Conservation (phyloP, 306 rosid species). For the Quercus berberidifolia region DNA sequence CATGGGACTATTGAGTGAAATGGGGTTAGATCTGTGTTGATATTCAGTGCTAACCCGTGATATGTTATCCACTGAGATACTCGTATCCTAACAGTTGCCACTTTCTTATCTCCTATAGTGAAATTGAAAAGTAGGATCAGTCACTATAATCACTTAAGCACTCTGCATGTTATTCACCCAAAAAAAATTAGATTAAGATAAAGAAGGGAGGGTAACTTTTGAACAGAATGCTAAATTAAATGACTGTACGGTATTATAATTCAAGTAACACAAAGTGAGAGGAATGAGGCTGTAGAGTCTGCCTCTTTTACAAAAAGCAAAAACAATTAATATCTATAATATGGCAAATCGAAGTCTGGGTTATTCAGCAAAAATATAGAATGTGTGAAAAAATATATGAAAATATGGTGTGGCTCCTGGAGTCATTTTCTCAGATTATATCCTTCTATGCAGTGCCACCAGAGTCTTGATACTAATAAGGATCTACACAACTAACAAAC, state of each 20-base stretch:
- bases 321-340: background rate
- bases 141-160: background rate
- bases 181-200: background rate
- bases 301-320: background rate
- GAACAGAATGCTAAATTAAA: background rate
- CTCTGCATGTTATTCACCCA: background rate
- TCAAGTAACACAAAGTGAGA: too few relatives aligned
- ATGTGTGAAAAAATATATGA: background rate
- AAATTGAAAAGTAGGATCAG: slow-evolving; percentile 5
- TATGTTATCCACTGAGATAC: slow-evolving; percentile 64
- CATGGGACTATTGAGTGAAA: slow-evolving; percentile 67
- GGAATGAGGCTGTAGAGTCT: background rate
- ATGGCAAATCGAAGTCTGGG: background rate
- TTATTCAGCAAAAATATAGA: background rate
- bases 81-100: slow-evolving; percentile 69
- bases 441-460: background rate
- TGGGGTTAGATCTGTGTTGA: slow-evolving; percentile 59
- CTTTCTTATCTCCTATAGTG: slow-evolving; percentile 65
- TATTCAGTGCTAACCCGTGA: slow-evolving; percentile 74
- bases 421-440: background rate
- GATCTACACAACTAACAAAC: background rate
- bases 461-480: background rate
- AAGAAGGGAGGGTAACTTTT: background rate
- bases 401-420: background rate
- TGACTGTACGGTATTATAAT: too few relatives aligned